A percentile compares a stretch with the other conserved stretches of the same genome.
phyloP scores from a whole-genome alignment of 306 rosid genomes.

The Prinsepia uniflora region DNA sequence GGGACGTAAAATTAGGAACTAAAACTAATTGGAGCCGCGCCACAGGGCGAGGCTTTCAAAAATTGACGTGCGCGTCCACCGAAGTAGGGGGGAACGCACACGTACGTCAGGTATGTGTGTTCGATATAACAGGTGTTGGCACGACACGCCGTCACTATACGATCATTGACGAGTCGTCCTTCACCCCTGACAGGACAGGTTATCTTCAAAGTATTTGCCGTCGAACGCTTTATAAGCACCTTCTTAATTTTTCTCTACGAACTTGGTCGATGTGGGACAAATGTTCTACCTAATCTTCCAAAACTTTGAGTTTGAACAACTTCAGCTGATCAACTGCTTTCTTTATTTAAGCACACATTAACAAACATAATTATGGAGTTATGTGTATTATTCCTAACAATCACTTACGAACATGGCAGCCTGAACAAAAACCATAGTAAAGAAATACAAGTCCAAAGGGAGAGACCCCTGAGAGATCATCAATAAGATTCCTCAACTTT shows the following conservation, averaged over 20 bases:
- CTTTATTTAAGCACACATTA: background rate
- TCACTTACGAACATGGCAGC: no score
- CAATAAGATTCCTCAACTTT: background rate
- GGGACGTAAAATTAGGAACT: background rate
- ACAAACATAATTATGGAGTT: background rate
- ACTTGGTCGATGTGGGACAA: background rate
- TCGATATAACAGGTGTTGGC: slow-evolving; percentile 55
- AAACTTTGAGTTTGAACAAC: background rate
- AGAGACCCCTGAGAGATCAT: no score
- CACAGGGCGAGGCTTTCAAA: slow-evolving; percentile 46
- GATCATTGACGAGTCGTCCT: slow-evolving; percentile 65
- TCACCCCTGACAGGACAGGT: slow-evolving; percentile 83
- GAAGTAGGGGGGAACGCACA: slow-evolving; percentile 50
- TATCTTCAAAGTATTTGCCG: accelerated
- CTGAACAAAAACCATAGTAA: no score
- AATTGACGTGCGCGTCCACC: slow-evolving; percentile 68
- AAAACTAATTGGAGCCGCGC: background rate
- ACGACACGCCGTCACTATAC: slow-evolving; percentile 65
- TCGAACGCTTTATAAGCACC: background rate
- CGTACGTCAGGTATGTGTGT: slow-evolving; percentile 33
- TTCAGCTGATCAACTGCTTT: no score
- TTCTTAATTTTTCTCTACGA: background rate
- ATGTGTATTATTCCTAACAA: no score
- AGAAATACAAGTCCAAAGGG: no score
- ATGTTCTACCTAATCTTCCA: background rate